phyloP scores from a whole-genome alignment of 2,329 filamentous ascomycete species.

The Trichoderma koningii region DNA sequence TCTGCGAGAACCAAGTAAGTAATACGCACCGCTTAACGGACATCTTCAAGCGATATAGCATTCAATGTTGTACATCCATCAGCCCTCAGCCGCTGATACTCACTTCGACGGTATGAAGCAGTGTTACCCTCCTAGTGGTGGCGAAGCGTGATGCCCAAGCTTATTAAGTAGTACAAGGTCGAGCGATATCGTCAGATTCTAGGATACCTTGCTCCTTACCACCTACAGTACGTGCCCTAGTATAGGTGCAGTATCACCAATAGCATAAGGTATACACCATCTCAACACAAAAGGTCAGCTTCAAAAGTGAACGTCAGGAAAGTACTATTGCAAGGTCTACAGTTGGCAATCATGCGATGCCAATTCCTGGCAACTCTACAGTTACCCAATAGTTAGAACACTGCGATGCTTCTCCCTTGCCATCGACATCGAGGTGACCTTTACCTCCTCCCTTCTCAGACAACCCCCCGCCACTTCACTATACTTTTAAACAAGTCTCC shows the following conservation, averaged over 20 bases:
- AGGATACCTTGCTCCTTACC: too few species aligned
- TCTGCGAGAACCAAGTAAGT: too few species aligned
- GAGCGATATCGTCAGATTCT: neutral
- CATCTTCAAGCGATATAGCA: too few species aligned
- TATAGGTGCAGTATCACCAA: neutral
- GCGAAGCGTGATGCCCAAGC: neutral
- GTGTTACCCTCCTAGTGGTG: neutral
- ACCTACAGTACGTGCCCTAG: too few species aligned
- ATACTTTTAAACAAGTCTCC: slow-evolving; percentile 23
- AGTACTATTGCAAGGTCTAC: slow-evolving; percentile 25
- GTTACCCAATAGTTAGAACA: slow-evolving; percentile 16
- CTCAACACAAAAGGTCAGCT: neutral
- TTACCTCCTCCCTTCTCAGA: slow-evolving; percentile 10
- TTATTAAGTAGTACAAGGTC: neutral
- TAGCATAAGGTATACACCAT: too few species aligned
- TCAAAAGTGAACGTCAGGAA: slow-evolving; percentile 16
- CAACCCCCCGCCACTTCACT: neutral
- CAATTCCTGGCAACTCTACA: slow-evolving; percentile 21
- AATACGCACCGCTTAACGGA: too few species aligned
- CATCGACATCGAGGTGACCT: neutral
- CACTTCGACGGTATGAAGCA: neutral
- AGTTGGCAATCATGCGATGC: slow-evolving; percentile 12
- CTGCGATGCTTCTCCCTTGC: slow-evolving; percentile 16
- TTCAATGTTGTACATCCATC: neutral
- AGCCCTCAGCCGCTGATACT: slow-evolving; percentile 3